A percentile compares a stretch with the other conserved stretches of the same genome.
Evolutionary conservation across 2,329 filamentous ascomycete species (phyloP).

Genomic region (Clarireedia paspali): DNA sequence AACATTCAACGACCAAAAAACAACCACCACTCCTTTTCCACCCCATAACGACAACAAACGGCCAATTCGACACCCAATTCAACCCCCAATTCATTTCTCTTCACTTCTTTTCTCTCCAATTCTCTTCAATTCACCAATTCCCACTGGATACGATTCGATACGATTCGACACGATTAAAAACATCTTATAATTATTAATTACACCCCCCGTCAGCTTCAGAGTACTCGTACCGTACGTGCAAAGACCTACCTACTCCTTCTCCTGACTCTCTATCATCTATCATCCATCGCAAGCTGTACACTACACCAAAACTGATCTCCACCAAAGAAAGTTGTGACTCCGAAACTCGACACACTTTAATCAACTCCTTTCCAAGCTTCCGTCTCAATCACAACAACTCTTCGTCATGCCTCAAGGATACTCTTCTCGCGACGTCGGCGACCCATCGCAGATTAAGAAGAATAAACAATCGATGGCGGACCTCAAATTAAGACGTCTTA

Average conservation of each 20-base stretch:
- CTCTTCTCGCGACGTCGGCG: slow-evolving; percentile 59
- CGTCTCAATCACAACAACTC: neutral
- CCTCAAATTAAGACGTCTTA: slow-evolving; percentile 90
- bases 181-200: neutral
- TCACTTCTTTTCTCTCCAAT: neutral
- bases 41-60: neutral
- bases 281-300: neutral
- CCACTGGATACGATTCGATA: neutral
- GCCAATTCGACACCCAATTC: neutral
- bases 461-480: slow-evolving; percentile 99
- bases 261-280: slow-evolving; percentile 1
- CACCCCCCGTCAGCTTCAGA: neutral
- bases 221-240: neutral
- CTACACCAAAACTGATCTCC: neutral
- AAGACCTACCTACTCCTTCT: neutral
- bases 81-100: neutral
- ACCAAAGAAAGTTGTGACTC: neutral
- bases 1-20: neutral
- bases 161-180: neutral
- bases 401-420: slow-evolving; percentile 52
- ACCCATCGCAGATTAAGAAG: slow-evolving; percentile 67
- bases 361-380: neutral
- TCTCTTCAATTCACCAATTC: neutral
- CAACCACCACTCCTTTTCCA: neutral
- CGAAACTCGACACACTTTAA: neutral